A percentile compares a stretch with the other conserved stretches of the same genome.
These are phyloP conservation scores for Fusarium sp. DNA, from an alignment of 2,329 filamentous ascomycete species.

Conservation along the genomic window DNA sequence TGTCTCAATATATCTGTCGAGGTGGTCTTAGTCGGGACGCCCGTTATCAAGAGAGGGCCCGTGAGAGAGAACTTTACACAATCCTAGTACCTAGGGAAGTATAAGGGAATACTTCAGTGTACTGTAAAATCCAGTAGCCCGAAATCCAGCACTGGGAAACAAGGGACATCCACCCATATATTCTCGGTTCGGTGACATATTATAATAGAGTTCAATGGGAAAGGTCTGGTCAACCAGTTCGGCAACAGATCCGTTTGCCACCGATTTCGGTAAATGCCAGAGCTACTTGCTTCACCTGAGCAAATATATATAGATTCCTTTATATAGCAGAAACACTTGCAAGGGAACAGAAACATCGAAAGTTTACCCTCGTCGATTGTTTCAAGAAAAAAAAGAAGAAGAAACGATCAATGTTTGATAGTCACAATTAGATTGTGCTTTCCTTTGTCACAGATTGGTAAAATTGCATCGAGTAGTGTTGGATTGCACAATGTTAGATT, in stretches of 20 bases:
- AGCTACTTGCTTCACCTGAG: neutral
- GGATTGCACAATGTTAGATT: neutral
- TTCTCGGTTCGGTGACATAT: conserved; percentile 13
- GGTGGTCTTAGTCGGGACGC: conserved; percentile 1
- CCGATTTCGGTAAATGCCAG: conserved; percentile 15
- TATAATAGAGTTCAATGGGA: conserved; percentile 1
- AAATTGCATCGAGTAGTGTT: too few species aligned
- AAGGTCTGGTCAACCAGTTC: conserved; percentile 15
- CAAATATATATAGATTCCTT: neutral
- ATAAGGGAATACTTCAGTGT: neutral
- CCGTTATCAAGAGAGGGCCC: neutral
- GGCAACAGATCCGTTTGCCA: conserved; percentile 12
- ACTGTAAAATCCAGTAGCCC: too few species aligned
- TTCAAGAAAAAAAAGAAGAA: neutral
- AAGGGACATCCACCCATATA: neutral
- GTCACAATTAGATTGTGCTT: neutral
- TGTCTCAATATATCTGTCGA: too few species aligned
- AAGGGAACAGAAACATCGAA: neutral
- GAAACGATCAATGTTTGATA: neutral
- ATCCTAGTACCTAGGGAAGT: neutral
- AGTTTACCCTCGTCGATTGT: neutral
- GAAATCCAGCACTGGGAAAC: neutral
- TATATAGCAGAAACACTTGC: neutral
- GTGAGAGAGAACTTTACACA: neutral
- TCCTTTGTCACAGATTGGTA: too few species aligned